Conservation (phyloP, 306 rosid species). For the Senna siamea region DNA sequence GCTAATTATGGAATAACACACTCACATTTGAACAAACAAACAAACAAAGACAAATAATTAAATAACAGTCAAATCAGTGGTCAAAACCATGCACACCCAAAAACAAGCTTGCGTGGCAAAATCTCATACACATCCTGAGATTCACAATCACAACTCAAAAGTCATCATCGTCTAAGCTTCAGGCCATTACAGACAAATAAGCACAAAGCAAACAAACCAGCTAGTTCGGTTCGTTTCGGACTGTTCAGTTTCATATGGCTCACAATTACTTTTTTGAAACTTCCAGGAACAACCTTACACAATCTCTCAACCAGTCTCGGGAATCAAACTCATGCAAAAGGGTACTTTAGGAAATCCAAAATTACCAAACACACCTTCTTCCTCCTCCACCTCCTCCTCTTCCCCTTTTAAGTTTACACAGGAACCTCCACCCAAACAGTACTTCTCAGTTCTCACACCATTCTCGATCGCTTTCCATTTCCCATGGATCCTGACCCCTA, state of each 20-base stretch:
- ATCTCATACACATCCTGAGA: slow-evolving; percentile 10
- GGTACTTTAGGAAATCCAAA: slow-evolving; percentile 50
- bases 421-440: slow-evolving; percentile 48
- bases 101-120: slow-evolving; percentile 1
- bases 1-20: slow-evolving; percentile 3
- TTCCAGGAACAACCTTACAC: neutral
- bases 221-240: slow-evolving; percentile 12
- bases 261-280: neutral
- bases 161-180: no score
- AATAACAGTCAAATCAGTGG: slow-evolving; percentile 50
- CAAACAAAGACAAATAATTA: neutral
- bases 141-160: neutral
- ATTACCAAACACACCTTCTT: neutral
- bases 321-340: slow-evolving; percentile 38
- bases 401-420: slow-evolving; percentile 23
- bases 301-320: slow-evolving; percentile 28
- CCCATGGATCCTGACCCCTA: slow-evolving; percentile 83
- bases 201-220: no score
- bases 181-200: no score
- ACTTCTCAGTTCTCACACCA: no score
- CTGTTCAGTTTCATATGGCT: neutral
- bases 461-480: no score
- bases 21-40: slow-evolving; percentile 13
- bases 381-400: neutral
- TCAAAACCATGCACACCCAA: slow-evolving; percentile 35